These are phyloP conservation scores for Bryoglossum gracile DNA, from an alignment of 495 filamentous ascomycete species.

Conservation along the genomic window DNA sequence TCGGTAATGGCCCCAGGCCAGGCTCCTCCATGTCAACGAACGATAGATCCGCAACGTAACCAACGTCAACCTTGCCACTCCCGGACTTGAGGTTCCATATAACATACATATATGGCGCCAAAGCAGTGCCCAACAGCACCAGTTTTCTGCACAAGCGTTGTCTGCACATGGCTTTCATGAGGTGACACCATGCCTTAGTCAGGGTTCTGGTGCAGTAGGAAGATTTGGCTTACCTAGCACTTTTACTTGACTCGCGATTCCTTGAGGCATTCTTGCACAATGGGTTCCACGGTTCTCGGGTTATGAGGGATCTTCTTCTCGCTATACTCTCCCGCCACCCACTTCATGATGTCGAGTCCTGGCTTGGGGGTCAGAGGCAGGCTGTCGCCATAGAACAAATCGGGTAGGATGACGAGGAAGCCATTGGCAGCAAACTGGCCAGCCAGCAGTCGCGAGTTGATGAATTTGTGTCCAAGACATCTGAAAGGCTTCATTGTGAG, in stretches of 20 bases:
- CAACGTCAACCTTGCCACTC: constrained; percentile 45
- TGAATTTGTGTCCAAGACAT: too few relatives aligned
- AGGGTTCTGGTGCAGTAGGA: too few relatives aligned
- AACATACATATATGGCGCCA: constrained; percentile 43
- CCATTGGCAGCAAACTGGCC: constrained; percentile 80
- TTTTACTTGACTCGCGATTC: constrained; percentile 40
- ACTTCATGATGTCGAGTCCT: constrained; percentile 52
- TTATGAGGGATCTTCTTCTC: constrained; percentile 56
- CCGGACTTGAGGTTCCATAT: constrained; percentile 13
- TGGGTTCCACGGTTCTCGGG: constrained; percentile 45
- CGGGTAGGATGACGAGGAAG: constrained; percentile 68
- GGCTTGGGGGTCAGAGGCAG: constrained; percentile 47
- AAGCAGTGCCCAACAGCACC: constrained; percentile 78
- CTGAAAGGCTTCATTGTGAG: too few relatives aligned
- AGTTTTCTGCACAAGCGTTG: constrained; percentile 63
- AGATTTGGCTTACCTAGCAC: too few relatives aligned
- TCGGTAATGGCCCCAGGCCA: constrained; percentile 60
- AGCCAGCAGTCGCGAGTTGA: too few relatives aligned
- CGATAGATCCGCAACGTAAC: constrained; percentile 68
- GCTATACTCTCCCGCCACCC: constrained; percentile 46
- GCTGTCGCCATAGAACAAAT: constrained; percentile 69
- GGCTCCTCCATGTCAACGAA: constrained; percentile 51
- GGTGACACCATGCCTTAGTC: too few relatives aligned
- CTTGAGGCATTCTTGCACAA: constrained; percentile 40
- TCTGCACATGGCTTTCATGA: too few relatives aligned